Percentiles rank a stretch among this genome's conserved stretches.
Conservation (phyloP, 805 yeast genomes). For the Metschnikowia sp. region DNA sequence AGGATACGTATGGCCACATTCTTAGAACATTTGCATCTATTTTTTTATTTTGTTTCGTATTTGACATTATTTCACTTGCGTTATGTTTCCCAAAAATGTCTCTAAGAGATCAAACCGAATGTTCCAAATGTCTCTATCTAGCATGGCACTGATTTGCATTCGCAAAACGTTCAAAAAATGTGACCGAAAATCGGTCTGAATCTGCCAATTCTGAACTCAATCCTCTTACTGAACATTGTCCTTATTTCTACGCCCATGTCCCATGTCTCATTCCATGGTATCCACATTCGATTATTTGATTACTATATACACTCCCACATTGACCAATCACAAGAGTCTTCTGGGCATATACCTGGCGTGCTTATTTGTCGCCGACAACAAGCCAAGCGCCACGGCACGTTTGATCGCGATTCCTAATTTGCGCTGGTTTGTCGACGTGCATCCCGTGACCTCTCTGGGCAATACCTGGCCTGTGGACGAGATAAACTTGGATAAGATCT, state of each 20-base stretch:
- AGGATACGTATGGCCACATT: no score
- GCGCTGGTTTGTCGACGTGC: slow-evolving; percentile 64
- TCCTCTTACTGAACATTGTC: not conserved
- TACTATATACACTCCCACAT: slow-evolving; percentile 4
- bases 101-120: no score
- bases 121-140: no score
- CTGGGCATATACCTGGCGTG: slow-evolving; percentile 47
- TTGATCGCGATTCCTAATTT: slow-evolving; percentile 72
- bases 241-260: not conserved
- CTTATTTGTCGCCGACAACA: slow-evolving; percentile 71
- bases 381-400: slow-evolving; percentile 77
- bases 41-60: no score
- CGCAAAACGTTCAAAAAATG: no score
- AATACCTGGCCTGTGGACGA: slow-evolving; percentile 73
- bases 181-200: no score
- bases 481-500: slow-evolving; percentile 59
- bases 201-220: no score
- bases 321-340: slow-evolving; percentile 28
- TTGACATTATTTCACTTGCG: no score
- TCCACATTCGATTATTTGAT: not conserved
- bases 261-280: no score
- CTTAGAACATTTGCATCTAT: no score
- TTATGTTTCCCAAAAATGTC: no score
- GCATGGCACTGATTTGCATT: no score
- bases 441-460: slow-evolving; percentile 69